Conservation (phyloP, 345 rosid species). For the Aethionema arabicum region DNA sequence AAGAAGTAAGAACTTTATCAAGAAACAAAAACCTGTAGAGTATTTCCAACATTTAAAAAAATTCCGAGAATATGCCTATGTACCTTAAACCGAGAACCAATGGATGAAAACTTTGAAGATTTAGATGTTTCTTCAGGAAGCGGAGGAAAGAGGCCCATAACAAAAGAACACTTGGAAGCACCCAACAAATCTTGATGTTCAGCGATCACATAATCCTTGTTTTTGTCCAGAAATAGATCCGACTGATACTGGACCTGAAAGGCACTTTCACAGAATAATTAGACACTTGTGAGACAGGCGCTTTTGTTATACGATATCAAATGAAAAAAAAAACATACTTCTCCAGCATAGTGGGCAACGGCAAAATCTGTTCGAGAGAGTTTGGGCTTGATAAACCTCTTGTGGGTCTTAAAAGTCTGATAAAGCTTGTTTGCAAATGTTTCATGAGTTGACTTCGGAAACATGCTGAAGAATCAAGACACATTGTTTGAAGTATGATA, state of each 20-base stretch:
- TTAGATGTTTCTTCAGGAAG: conserved; percentile 85
- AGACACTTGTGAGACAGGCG: conserved; percentile 7
- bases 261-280: neutral
- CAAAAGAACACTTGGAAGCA: conserved; percentile 80
- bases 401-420: conserved; percentile 84
- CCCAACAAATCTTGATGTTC: conserved; percentile 91
- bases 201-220: conserved; percentile 93
- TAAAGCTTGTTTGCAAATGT: conserved; percentile 92
- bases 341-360: conserved; percentile 94
- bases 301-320: neutral
- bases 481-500: conserved; percentile 6
- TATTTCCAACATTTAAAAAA: too few relatives aligned
- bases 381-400: conserved; percentile 95
- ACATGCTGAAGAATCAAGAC: conserved; percentile 68
- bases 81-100: conserved; percentile 96
- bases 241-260: conserved; percentile 91
- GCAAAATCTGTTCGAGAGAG: conserved; percentile 94
- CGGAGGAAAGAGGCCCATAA: conserved; percentile 86
- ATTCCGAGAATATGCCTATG: neutral
- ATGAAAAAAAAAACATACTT: conserved; percentile 45
- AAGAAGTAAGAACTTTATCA: conserved; percentile 16
- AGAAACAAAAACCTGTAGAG: neutral
- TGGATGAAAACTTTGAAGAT: conserved; percentile 93
- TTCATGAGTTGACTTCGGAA: conserved; percentile 98
- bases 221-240: conserved; percentile 92